Evolutionary conservation across 2,329 filamentous ascomycete genomes (phyloP).

Genomic region (Fusarium dlaminii): DNA sequence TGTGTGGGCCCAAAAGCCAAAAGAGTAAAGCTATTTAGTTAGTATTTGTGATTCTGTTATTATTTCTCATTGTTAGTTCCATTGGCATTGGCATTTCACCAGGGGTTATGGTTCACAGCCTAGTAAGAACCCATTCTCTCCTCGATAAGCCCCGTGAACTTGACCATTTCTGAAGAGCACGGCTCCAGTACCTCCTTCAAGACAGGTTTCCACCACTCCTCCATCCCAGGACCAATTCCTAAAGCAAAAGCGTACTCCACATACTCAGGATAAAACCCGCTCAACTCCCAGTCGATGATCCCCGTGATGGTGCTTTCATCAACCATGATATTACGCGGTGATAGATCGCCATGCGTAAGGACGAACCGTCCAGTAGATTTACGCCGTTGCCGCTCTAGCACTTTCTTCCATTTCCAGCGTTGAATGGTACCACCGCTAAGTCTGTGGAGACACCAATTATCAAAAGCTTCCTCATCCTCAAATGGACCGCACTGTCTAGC

Average conservation of each 20-base stretch:
- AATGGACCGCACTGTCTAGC: background rate
- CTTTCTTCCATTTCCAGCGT: background rate
- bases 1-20: slow-evolving; percentile 24
- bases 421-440: background rate
- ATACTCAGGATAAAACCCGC: slow-evolving; percentile 3
- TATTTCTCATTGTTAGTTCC: background rate
- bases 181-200: background rate
- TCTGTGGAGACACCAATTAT: background rate
- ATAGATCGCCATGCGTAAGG: background rate
- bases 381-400: background rate
- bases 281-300: slow-evolving; percentile 2
- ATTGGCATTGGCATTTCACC: background rate
- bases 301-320: background rate
- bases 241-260: background rate
- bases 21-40: background rate
- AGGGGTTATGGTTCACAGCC: background rate
- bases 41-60: background rate
- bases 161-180: background rate
- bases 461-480: background rate
- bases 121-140: background rate
- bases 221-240: background rate
- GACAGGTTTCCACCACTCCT: background rate
- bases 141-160: background rate
- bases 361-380: background rate
- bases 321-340: background rate